Evolutionary conservation across 495 filamentous ascomycete species (phyloP), one percentile per base, ranked within the genome.

Genomic region (Trichoderma virens): DNA sequence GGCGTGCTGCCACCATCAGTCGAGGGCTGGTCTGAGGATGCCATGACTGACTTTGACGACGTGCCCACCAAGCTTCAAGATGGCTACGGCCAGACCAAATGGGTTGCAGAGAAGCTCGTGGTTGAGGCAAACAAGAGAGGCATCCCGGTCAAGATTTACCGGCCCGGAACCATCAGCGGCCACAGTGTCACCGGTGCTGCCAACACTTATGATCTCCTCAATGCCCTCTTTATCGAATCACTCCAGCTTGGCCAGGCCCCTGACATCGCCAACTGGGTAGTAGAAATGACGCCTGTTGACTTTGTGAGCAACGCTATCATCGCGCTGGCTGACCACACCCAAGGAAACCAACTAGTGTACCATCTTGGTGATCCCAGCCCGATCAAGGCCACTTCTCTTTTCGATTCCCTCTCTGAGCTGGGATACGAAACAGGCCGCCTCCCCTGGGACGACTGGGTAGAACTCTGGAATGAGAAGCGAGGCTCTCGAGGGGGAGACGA

Each of bases 261-360:
- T 0, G 81, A 87, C 62, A 82, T 88, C 27, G 77, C 84, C 39
- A 86, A 84, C 61, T 89, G 87, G 86, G 81, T 83, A 31, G 85
- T 85, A 0, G 87, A 90, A 73, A 88, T 88, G 86, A 88, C 87
- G 2, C 87, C 87, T 0, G 87, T 87, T 2, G 86, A 90, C 72
- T 88, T 88, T 62, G 83, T 89, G 62, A 86, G 83, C 72, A 83
- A 83, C 66, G 80, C 84, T 0, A 88, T 90, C 64, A 70, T 87
- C 34, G 80, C 85, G 43, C 80, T 89, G 59, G 76, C 80, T 41
- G 81, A 83, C 14, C 77, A 86, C 47, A 80, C 74, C 0, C 70
- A 82, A 14, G 73, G 76, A 11, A 74, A 82, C 18, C 83, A 85
- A 65, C 78, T 75, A 0, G 72, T 88, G 23, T 86, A 86, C 75